These are phyloP conservation scores for Brassica incana DNA, from an alignment of 345 rosid genomes.

Conservation along the genomic window DNA sequence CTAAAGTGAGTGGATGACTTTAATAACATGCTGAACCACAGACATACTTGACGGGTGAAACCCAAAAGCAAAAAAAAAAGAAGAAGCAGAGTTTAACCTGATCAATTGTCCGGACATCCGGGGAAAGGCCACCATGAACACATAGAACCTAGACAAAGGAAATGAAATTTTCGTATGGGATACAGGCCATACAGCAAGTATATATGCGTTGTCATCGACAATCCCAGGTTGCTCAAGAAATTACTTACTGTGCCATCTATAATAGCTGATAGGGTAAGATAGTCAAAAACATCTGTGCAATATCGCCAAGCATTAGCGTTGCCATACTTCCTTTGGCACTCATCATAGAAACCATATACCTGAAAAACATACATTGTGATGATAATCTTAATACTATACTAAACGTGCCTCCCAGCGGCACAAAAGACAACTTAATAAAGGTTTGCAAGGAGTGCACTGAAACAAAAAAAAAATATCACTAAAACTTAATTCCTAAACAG, in stretches of 20 bases:
- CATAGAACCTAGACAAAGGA: conserved; percentile 73
- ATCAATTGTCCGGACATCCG: conserved; percentile 93
- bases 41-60: conserved; percentile 5
- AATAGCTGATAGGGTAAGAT: conserved; percentile 95
- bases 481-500: neutral
- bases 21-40: conserved; percentile 15
- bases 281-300: conserved; percentile 99
- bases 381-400: neutral
- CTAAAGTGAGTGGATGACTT: conserved; percentile 17
- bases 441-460: neutral
- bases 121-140: conserved; percentile 99
- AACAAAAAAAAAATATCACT: neutral
- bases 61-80: neutral
- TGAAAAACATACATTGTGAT: conserved; percentile 35
- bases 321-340: conserved; percentile 99
- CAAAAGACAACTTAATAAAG: neutral
- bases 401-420: neutral
- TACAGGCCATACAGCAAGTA: neutral
- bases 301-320: conserved; percentile 99
- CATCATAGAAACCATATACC: conserved; percentile 99
- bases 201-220: neutral
- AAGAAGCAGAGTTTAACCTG: conserved; percentile 52
- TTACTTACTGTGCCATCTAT: conserved; percentile 93
- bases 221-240: neutral
- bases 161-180: neutral